Base-by-base conservation (phyloP, 2,329 filamentous ascomycete genomes). In the Cordyceps farinosa region DNA sequence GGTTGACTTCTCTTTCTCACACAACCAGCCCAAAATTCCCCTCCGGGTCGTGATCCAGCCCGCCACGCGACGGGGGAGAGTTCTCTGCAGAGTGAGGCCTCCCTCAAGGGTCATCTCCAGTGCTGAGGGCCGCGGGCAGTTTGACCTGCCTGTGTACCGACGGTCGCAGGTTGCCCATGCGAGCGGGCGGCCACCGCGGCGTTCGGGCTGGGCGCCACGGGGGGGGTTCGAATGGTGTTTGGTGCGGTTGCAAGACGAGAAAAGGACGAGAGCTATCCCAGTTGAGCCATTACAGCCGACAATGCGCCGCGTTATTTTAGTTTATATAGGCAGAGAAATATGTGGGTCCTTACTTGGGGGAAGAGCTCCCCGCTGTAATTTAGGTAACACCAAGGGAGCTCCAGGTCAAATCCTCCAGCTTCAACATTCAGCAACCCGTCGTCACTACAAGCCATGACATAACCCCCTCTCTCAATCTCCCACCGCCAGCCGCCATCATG, bases 1-100 rank as follows among this genome's bases (percentile, higher is more conserved):
- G 74, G 78, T 82, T 85, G 67, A 76, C 78, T 73, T 78, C 78
- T 80, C 84, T 79, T 84, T 84, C 83, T 80, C 80, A 75, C 75
- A 73, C 74, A 73, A 71, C 77, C 77, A 80, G 77, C 79, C 81
- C 85, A 87, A 82, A 77, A 53, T 65, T 76, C 84, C 83, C 82
- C 80, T 74, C 80, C 78, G 81, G 79, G 81, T 82, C 84, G 86
- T 87, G 76, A 82, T 89, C 86, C 86, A 85, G 77, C 80, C 78
- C 85, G 87, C 87, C 86, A 88, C 81, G 81, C 82, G 82, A 87
- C 84, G 86, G 86, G 84, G 85, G 84, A 85, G 82, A 86, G 80
- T 75, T 75, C 86, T 88, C 84, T 89, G 86, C 86, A 87, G 84
- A 87, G 86, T 89, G 84, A 88, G 77, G 64, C 86, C 86, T 87